Evolutionary conservation across 495 filamentous ascomycete species (phyloP), one percentile per base, ranked within the genome.

Genomic region (Massariosphaeria phaeospora): DNA sequence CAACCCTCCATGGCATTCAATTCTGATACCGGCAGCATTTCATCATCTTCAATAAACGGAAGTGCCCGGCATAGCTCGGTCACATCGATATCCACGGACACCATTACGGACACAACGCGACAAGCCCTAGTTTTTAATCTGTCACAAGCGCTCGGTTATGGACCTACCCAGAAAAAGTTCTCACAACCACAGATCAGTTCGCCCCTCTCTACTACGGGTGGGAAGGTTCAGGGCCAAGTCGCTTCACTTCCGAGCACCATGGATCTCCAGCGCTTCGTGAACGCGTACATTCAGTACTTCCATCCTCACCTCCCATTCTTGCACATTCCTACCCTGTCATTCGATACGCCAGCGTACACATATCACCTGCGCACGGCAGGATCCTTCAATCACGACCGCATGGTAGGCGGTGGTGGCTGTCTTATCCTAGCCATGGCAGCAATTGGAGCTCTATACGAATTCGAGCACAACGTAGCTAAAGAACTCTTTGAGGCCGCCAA

Each of bases 261-360:
- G 58, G 90, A 97, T 67, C 81, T 98, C 53, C 89, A 95, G 67
- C 86, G 93, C 59, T 97, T 88, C 67, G 85, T 97, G 52, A 81
- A 82, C 34, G 85, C 91, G 45, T 98, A 97, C 73, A 84, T 98
- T 57, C 84, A 84, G 61, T 95, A 91, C 67, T 95, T 95, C 62
- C 94, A 96, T 65, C 93, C 94, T 2, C 93, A 98, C 68, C 69
- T 94, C 33, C 94, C 94, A 18, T 96, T 98, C 69, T 69, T 96
- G 52, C 93, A 97, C 71, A 80, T 95, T 50, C 85, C 94, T 36
- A 95, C 93, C 23, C 78, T 98, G 42, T 86, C 89, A 30, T 96
- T 98, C 73, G 88, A 96, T 66, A 79, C 84, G 13, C 79, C 84
- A 20, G 77, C 84, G 36, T 85, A 80, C 59, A 78, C 81, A 25